Percentiles rank a stretch among this genome's conserved stretches.
phyloP scores from a whole-genome alignment of 495 filamentous ascomycete species.

The Tuber brumale region DNA sequence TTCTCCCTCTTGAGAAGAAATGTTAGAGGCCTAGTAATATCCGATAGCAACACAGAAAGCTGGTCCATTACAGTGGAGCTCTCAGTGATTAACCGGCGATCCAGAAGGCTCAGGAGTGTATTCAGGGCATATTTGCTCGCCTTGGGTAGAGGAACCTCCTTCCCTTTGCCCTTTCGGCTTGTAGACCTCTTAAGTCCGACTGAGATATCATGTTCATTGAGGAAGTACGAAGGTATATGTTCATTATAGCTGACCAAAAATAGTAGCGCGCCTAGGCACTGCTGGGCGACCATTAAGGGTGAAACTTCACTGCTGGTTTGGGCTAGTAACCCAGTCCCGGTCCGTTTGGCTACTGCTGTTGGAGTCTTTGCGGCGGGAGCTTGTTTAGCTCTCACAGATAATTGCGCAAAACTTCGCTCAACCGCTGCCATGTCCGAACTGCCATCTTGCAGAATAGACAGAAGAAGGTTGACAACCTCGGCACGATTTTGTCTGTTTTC shows the following conservation, averaged over 20 bases:
- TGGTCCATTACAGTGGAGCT: conserved; percentile 92
- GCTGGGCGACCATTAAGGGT: conserved; percentile 88
- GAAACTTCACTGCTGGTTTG: conserved; percentile 66
- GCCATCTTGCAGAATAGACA: conserved; percentile 95
- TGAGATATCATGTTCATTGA: conserved; percentile 84
- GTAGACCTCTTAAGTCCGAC: conserved; percentile 65
- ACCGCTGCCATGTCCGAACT: conserved; percentile 87
- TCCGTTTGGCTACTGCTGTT: conserved; percentile 62
- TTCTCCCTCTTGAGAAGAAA: conserved; percentile 78
- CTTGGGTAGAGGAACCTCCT: conserved; percentile 60
- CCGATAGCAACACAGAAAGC: conserved; percentile 75
- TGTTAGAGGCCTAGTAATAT: conserved; percentile 80
- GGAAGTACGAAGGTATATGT: conserved; percentile 83
- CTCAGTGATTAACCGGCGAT: conserved; percentile 88
- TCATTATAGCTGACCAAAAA: conserved; percentile 74
- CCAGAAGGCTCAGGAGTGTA: conserved; percentile 75
- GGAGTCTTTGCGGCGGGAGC: conserved; percentile 70
- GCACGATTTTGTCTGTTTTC: conserved; percentile 89
- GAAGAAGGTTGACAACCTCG: conserved; percentile 86
- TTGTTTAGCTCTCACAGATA: conserved; percentile 85
- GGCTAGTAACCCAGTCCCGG: conserved; percentile 52
- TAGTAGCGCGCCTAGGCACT: conserved; percentile 76
- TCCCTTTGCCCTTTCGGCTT: conserved; percentile 79
- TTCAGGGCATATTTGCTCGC: conserved; percentile 87
- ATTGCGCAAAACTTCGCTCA: conserved; percentile 86